Percentiles rank a stretch among this genome's conserved stretches.
These are phyloP conservation scores for Colletotrichum falcatum DNA, from an alignment of 2,329 filamentous ascomycete species.

Conservation along the genomic window DNA sequence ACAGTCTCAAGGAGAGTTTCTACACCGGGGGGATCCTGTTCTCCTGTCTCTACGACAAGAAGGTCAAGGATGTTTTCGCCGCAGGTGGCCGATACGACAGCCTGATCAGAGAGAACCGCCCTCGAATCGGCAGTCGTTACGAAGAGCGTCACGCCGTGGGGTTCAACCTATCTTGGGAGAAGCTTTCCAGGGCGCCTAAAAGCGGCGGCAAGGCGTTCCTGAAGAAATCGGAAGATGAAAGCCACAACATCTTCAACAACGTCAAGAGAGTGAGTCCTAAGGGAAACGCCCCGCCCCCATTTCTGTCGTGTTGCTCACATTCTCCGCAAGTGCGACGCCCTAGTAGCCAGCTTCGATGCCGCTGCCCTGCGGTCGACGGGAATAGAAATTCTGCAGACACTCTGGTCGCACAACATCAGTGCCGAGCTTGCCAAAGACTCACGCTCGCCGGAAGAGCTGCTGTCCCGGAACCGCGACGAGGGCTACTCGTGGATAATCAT, in stretches of 20 bases:
- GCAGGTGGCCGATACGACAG: slow-evolving; percentile 94
- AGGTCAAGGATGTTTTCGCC: slow-evolving; percentile 86
- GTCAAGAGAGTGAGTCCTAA: slow-evolving; percentile 20
- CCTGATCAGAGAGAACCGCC: slow-evolving; percentile 85
- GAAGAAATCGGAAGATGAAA: slow-evolving; percentile 78
- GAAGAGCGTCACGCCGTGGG: slow-evolving; percentile 86
- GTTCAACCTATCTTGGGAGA: slow-evolving; percentile 91
- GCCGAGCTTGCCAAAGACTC: slow-evolving; percentile 88
- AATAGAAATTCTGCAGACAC: slow-evolving; percentile 78
- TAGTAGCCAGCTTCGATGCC: slow-evolving; percentile 89
- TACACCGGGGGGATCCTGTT: slow-evolving; percentile 89
- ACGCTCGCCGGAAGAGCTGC: slow-evolving; percentile 81
- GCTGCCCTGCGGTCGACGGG: slow-evolving; percentile 80
- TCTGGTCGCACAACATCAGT: slow-evolving; percentile 88
- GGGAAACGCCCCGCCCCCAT: background rate
- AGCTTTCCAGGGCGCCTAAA: slow-evolving; percentile 75
- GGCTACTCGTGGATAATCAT: slow-evolving; percentile 89
- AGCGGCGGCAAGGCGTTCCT: slow-evolving; percentile 67
- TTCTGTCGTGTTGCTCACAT: background rate
- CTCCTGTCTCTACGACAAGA: slow-evolving; percentile 89
- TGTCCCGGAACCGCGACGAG: slow-evolving; percentile 81
- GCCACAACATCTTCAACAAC: slow-evolving; percentile 65
- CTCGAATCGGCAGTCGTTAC: slow-evolving; percentile 71
- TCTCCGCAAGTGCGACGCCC: slow-evolving; percentile 78
- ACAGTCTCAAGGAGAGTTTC: slow-evolving; percentile 91